phyloP scores from a whole-genome alignment of 148 eudicot genomes.

The Nepenthes gracilis region DNA sequence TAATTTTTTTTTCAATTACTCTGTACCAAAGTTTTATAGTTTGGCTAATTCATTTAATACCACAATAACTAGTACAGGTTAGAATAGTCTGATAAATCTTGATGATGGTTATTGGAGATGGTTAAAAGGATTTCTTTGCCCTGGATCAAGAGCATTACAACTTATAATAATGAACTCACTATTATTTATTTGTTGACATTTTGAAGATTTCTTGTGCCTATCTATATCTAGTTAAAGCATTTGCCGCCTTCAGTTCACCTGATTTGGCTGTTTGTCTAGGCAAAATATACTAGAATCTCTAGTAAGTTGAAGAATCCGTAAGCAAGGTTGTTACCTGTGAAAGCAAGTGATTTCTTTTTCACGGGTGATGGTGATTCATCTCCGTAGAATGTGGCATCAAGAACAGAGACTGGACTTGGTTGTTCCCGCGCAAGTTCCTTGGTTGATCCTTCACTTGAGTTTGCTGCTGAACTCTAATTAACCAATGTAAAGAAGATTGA shows the following conservation, averaged over 20 bases:
- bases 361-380: slow-evolving; percentile 79
- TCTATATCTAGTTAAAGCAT: background rate
- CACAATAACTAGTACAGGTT: too few species aligned
- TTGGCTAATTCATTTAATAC: too few species aligned
- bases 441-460: slow-evolving; percentile 19
- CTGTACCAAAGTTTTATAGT: too few species aligned
- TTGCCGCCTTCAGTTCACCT: background rate
- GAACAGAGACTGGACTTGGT: slow-evolving; percentile 88
- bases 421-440: slow-evolving; percentile 46
- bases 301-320: background rate
- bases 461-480: slow-evolving; percentile 30
- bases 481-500: background rate
- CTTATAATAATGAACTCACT: too few species aligned
- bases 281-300: background rate
- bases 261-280: background rate
- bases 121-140: too few species aligned
- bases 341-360: slow-evolving; percentile 36
- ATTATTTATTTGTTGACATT: too few species aligned
- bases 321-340: slow-evolving; percentile 35
- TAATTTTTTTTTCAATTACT: too few species aligned
- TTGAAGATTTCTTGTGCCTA: too few species aligned
- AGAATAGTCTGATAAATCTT: too few species aligned
- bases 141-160: too few species aligned
- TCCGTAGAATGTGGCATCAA: slow-evolving; percentile 47
- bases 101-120: too few species aligned